Evolutionary conservation across 176 grass and related monocot species (phyloP), one percentile per base, ranked within the genome.

Genomic region (Eragrostis nindensis): DNA sequence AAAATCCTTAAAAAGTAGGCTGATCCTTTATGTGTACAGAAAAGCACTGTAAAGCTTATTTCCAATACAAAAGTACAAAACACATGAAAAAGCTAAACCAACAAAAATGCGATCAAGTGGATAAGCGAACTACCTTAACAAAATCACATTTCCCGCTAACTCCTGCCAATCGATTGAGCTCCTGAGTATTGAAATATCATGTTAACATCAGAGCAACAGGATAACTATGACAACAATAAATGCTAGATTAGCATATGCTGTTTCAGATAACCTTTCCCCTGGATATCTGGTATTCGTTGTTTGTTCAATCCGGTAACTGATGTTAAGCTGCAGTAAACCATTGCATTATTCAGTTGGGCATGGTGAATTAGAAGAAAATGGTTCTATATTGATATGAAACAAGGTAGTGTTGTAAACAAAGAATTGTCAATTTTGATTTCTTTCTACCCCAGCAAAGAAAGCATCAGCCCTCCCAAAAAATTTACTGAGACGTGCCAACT

Each of bases 221-320:
- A 73, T 61, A 70, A 73, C 14, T 15, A 62, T 13, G 69, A 22
- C 29, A 41, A 26, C 57, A 46, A 21, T 27, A 9, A 60, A 82
- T 73, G 41, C 14, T 73, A 52, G 59, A 36, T 59, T 66, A 78
- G 49, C 24, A 78, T n/a, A 63, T 29, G 40, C 70, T 24, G 32
- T n/a, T 27, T 73, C 26, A 67, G 88, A 71, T 59, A 57, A 96
- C 97, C 85, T 93, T 93, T 82, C 93, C 97, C 85, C 97, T 92
- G 50, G 97, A 75, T 81, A 99, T 96, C 82, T 99, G 97, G 76
- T 99, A 96, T 26, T 96, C 93, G 22, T 96, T 99, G 80, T n/a
- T 96, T 96, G 83, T 96, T 96, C 79, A 99, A 86, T 80, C 97
- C 97, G 76, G 77, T 95, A 88, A 99, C 82, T 80, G 93, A 99